These are phyloP conservation scores for Viola odorata DNA, from an alignment of 345 rosid genomes.

Conservation along the genomic window DNA sequence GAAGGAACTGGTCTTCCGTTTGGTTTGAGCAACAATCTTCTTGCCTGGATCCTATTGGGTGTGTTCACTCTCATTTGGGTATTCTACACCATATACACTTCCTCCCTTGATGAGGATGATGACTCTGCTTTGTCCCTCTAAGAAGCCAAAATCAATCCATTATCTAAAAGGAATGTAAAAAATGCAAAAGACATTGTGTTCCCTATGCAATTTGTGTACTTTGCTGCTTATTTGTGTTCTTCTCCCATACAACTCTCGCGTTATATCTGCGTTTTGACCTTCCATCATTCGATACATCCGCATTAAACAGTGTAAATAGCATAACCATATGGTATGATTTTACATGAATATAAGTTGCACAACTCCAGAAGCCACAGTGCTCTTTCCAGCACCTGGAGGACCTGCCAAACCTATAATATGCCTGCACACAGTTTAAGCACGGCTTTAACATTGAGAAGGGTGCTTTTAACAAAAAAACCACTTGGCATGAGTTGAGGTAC, in stretches of 20 bases:
- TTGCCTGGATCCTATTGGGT: slow-evolving; percentile 83
- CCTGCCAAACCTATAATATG: slow-evolving; percentile 81
- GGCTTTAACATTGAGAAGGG: background rate
- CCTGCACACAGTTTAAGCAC: slow-evolving; percentile 36
- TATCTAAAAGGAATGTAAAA: slow-evolving; percentile 1
- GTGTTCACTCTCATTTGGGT: slow-evolving; percentile 85
- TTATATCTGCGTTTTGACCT: background rate
- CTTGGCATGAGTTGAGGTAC: no score
- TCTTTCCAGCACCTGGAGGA: slow-evolving; percentile 96
- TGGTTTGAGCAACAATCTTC: slow-evolving; percentile 91
- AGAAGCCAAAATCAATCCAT: slow-evolving; percentile 7
- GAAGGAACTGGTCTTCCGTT: slow-evolving; percentile 96
- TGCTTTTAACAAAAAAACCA: background rate
- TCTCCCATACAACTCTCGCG: background rate
- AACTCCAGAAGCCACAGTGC: slow-evolving; percentile 74
- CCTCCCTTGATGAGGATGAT: slow-evolving; percentile 73
- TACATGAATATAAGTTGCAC: no score
- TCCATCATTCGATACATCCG: background rate
- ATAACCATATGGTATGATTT: no score
- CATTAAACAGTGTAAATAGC: background rate
- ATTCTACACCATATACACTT: slow-evolving; percentile 61
- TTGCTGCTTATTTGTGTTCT: background rate
- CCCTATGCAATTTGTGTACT: slow-evolving; percentile 1
- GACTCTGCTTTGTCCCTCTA: slow-evolving; percentile 90
- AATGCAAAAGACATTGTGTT: background rate